Evolutionary conservation across 352 stramenopile genomes (phyloP).

Genomic region (Globisporangium splendens): DNA sequence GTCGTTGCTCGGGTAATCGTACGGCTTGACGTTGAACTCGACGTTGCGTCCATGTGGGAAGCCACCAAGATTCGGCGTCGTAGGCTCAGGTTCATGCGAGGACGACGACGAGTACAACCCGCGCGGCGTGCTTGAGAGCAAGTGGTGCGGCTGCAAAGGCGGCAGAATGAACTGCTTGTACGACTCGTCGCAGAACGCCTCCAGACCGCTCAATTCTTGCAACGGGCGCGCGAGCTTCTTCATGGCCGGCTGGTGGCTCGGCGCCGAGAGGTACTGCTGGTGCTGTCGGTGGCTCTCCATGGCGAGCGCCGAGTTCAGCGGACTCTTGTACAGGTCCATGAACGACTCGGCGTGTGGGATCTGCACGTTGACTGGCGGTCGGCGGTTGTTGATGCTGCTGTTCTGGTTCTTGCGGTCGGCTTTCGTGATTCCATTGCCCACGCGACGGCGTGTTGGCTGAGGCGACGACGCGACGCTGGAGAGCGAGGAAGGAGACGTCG

Average conservation of each 20-base stretch:
- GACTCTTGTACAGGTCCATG: conserved; percentile 39
- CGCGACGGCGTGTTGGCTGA: conserved; percentile 22
- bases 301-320: conserved; percentile 19
- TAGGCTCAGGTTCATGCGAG: conserved; percentile 13
- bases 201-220: conserved; percentile 29
- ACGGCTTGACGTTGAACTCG: conserved; percentile 26
- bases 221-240: conserved; percentile 53
- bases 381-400: not conserved
- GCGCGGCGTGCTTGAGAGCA: conserved; percentile 29
- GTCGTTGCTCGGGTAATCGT: conserved; percentile 21
- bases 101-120: conserved; percentile 11
- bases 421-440: conserved; percentile 50
- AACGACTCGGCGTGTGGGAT: conserved; percentile 28
- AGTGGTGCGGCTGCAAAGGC: conserved; percentile 37
- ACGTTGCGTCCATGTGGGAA: conserved; percentile 27
- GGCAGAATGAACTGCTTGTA: conserved; percentile 48
- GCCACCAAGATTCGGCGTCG: conserved; percentile 17
- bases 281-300: conserved; percentile 16
- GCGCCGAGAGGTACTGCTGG: conserved; percentile 17
- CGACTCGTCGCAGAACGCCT: conserved; percentile 50
- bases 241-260: conserved; percentile 42
- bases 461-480: conserved; percentile 9
- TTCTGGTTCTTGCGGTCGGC: conserved; percentile 27
- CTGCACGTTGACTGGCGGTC: conserved; percentile 23
- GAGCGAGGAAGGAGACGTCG: not conserved